Percentiles rank a stretch among this genome's conserved stretches.
Conservation (phyloP, 805 yeast genomes). For the Candida maesae region DNA sequence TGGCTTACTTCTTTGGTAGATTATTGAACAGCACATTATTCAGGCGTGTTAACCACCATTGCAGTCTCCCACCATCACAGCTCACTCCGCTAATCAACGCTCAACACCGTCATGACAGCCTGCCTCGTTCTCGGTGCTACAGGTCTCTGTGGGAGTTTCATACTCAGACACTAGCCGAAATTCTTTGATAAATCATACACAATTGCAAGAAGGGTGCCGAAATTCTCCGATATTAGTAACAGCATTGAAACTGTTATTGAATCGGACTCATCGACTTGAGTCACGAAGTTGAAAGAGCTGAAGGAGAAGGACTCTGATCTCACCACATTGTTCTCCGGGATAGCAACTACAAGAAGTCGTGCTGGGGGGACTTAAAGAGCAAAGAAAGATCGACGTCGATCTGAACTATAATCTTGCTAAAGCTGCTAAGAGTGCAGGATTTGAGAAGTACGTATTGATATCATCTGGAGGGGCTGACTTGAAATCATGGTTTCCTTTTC, state of each 20-base stretch:
- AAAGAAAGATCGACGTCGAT: constrained; percentile 70
- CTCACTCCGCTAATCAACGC: background rate
- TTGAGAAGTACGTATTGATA: constrained; percentile 62
- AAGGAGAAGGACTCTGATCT: constrained; percentile 24
- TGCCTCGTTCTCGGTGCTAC: constrained; percentile 63
- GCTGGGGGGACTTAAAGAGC: constrained; percentile 75
- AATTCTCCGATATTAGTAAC: constrained; percentile 4
- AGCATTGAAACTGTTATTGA: constrained; percentile 37
- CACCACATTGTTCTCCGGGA: constrained; percentile 53
- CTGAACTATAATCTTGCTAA: constrained; percentile 64
- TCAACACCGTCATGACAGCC: constrained; percentile 12
- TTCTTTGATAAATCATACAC: constrained; percentile 43
- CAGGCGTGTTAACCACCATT: too few species aligned
- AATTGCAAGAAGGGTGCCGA: constrained; percentile 43
- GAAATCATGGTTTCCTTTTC: constrained; percentile 55
- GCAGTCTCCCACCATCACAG: too few species aligned
- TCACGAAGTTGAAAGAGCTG: constrained; percentile 28
- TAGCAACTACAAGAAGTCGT: constrained; percentile 70
- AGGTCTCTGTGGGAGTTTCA: constrained; percentile 66
- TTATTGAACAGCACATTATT: too few species aligned
- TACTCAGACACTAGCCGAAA: constrained; percentile 41
- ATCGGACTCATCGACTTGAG: constrained; percentile 50
- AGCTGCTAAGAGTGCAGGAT: constrained; percentile 69
- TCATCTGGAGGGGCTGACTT: constrained; percentile 63
- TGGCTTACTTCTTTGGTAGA: too few species aligned